Conservation (phyloP, 331 rosid genomes). For the Erythrophleum ivorense region DNA sequence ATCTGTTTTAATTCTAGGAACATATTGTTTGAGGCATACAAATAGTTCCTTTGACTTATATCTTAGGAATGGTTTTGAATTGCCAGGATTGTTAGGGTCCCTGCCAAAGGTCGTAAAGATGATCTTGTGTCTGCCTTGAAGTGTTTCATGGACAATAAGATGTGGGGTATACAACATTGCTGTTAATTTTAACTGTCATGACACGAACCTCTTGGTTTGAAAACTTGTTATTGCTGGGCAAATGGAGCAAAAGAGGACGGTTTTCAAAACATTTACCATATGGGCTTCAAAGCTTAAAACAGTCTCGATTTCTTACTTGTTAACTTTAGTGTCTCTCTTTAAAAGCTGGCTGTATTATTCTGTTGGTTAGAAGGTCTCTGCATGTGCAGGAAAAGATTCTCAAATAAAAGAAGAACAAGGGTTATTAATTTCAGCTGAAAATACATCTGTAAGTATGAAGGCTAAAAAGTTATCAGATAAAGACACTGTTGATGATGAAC, state of each 20-base stretch:
- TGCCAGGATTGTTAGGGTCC: conserved; percentile 67
- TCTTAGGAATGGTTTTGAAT: conserved; percentile 44
- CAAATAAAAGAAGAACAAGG: conserved; percentile 46
- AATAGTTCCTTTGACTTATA: background rate
- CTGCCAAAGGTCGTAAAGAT: conserved; percentile 78
- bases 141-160: conserved; percentile 60
- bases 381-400: conserved; percentile 60
- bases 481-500: conserved; percentile 48
- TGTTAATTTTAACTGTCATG: conserved; percentile 9
- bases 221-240: conserved; percentile 7
- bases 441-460: conserved; percentile 37
- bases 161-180: conserved; percentile 53
- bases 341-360: conserved; percentile 29
- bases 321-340: background rate
- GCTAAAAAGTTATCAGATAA: conserved; percentile 41
- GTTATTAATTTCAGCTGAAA: conserved; percentile 47
- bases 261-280: background rate
- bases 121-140: conserved; percentile 80
- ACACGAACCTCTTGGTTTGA: background rate
- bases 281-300: conserved; percentile 12
- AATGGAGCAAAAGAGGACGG: background rate
- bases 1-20: conserved; percentile 21
- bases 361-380: conserved; percentile 37
- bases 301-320: conserved; percentile 3
- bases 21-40: background rate